Evolutionary conservation across 1,284 basidiomycete genomes (phyloP).

Genomic region (Ceratobasidium sp.): DNA sequence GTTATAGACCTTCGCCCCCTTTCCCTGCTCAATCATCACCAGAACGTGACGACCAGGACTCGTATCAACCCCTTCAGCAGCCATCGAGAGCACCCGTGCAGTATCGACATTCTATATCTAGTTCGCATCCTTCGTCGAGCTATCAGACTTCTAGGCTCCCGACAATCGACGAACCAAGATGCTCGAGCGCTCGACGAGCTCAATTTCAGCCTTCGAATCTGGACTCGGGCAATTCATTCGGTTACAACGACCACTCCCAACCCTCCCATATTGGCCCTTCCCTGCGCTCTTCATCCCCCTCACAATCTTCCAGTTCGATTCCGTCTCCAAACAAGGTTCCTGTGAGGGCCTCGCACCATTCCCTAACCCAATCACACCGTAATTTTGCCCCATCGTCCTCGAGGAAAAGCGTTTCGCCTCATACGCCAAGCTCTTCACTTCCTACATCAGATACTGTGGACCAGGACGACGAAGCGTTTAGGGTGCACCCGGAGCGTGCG

Average conservation of each 20-base stretch:
- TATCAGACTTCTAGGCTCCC: slow-evolving; percentile 21
- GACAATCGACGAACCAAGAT: slow-evolving; percentile 16
- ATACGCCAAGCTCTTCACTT: slow-evolving; percentile 9
- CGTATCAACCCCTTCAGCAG: neutral
- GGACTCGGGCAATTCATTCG: slow-evolving; percentile 12
- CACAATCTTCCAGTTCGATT: neutral
- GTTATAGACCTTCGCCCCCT: neutral
- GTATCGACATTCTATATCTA: slow-evolving; percentile 14
- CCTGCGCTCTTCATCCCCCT: neutral
- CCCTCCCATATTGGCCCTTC: neutral
- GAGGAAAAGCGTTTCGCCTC: slow-evolving; percentile 23
- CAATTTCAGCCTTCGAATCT: slow-evolving; percentile 7
- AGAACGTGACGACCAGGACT: neutral
- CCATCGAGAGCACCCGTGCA: neutral
- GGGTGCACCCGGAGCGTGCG: slow-evolving; percentile 36
- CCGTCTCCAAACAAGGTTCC: neutral
- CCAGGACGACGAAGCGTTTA: slow-evolving; percentile 33
- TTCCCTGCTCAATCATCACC: neutral
- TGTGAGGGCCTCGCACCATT: neutral
- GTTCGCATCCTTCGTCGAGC: slow-evolving; percentile 3
- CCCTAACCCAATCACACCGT: neutral
- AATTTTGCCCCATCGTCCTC: slow-evolving; percentile 7
- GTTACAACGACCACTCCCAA: neutral
- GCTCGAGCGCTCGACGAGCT: neutral
- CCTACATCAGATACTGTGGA: slow-evolving; percentile 1